These are phyloP conservation scores for Davidsoniella virescens DNA, from an alignment of 2,329 filamentous ascomycete genomes.

Conservation along the genomic window DNA sequence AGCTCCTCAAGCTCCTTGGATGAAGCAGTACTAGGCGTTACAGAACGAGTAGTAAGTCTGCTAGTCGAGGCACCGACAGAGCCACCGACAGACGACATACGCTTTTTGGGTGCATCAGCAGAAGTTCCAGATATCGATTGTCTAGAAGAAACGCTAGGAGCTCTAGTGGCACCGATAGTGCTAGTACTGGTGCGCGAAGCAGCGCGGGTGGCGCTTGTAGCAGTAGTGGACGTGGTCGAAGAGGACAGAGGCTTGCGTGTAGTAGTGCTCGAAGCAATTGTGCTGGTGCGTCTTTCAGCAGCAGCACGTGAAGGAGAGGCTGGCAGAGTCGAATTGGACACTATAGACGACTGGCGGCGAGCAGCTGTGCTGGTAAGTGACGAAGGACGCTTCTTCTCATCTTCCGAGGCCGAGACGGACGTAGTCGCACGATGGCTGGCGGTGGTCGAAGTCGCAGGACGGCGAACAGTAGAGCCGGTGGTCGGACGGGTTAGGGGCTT, in stretches of 20 bases:
- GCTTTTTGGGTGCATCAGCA: slow-evolving; percentile 37
- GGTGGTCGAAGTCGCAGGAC: slow-evolving; percentile 22
- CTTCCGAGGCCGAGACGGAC: slow-evolving; percentile 32
- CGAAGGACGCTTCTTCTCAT: slow-evolving; percentile 27
- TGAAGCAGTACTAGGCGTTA: slow-evolving; percentile 23
- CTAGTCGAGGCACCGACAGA: slow-evolving; percentile 25
- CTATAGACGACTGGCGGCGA: slow-evolving; percentile 21
- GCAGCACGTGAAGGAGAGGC: slow-evolving; percentile 20
- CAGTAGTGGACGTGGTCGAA: not conserved
- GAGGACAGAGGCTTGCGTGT: slow-evolving; percentile 11
- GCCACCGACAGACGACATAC: slow-evolving; percentile 34
- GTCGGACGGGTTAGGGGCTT: slow-evolving; percentile 34
- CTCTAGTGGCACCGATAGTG: slow-evolving; percentile 17
- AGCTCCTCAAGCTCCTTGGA: slow-evolving; percentile 43
- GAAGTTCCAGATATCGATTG: slow-evolving; percentile 18
- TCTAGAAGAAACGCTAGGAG: slow-evolving; percentile 21
- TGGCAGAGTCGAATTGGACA: slow-evolving; percentile 17
- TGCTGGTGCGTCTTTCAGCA: slow-evolving; percentile 17
- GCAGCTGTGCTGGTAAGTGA: slow-evolving; percentile 18
- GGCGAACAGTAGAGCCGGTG: slow-evolving; percentile 21
- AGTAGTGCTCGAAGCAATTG: slow-evolving; percentile 24
- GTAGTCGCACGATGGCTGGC: slow-evolving; percentile 30
- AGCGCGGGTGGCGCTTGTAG: slow-evolving; percentile 2
- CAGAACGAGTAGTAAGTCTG: slow-evolving; percentile 17
- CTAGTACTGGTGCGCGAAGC: slow-evolving; percentile 4